Evolutionary conservation across 202 grass and related monocot genomes (phyloP).

Genomic region (Sporobolus alterniflorus): DNA sequence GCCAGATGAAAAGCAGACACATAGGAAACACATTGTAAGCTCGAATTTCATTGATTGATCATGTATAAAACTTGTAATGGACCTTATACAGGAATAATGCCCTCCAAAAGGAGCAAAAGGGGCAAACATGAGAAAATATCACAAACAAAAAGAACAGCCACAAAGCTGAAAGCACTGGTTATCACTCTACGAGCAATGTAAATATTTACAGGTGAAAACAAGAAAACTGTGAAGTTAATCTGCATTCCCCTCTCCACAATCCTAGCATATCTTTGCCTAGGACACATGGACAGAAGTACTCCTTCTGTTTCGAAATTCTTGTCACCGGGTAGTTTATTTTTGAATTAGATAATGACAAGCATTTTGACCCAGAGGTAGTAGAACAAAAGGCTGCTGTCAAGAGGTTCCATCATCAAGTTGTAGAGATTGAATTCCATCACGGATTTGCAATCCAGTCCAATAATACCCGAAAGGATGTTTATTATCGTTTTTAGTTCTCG

Average conservation of each 20-base stretch:
- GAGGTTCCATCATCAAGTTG: conserved; percentile 36
- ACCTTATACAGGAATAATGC: conserved; percentile 56
- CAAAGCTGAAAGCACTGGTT: conserved; percentile 49
- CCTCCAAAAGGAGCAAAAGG: conserved; percentile 41
- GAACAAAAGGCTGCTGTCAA: conserved; percentile 32
- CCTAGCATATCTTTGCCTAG: conserved; percentile 45
- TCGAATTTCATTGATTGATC: conserved; percentile 76
- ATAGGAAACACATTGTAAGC: not conserved
- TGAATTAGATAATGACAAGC: too few relatives aligned
- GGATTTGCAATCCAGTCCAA: conserved; percentile 35
- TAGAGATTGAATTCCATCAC: conserved; percentile 23
- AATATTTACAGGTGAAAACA: conserved; percentile 73
- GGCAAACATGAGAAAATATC: conserved; percentile 44
- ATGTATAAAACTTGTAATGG: conserved; percentile 44
- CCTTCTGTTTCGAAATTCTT: too few relatives aligned
- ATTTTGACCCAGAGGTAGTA: too few relatives aligned
- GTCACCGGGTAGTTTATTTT: too few relatives aligned
- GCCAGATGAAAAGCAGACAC: conserved; percentile 7
- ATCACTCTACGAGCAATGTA: conserved; percentile 53
- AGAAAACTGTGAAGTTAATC: conserved; percentile 61
- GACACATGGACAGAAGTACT: conserved; percentile 38
- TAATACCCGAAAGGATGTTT: conserved; percentile 48
- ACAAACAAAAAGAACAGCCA: conserved; percentile 46
- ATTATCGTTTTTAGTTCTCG: conserved; percentile 48
- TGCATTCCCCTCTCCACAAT: conserved; percentile 41